Conservation (phyloP, 106 monocot genomes). For the Dendrobium chrysotoxum region DNA sequence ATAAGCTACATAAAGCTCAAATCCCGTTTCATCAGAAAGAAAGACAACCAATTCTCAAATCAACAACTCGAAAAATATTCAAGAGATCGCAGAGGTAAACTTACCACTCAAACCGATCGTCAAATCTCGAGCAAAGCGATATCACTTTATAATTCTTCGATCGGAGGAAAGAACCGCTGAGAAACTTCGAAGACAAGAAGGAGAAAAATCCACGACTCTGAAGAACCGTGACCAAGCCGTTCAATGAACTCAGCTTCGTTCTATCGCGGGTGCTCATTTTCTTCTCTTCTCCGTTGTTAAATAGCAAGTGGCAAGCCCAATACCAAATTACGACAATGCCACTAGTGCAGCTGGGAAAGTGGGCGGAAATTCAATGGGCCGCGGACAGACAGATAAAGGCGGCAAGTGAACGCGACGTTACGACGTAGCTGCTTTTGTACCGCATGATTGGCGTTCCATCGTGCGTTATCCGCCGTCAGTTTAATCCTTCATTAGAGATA, state of each 20-base stretch:
- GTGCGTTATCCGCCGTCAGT: not conserved
- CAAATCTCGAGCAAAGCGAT: not conserved
- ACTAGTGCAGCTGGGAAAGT: not conserved
- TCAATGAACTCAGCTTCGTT: conserved; percentile 1
- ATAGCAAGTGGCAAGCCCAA: not conserved
- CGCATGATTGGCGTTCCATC: not conserved
- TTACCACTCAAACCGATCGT: not conserved
- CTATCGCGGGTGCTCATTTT: not conserved
- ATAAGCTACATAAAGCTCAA: not conserved
- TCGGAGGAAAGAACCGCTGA: not conserved
- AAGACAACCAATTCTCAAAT: not conserved
- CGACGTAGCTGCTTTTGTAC: not conserved
- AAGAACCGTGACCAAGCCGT: not conserved
- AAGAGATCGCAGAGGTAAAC: no score
- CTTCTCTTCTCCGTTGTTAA: not conserved
- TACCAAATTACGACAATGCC: not conserved
- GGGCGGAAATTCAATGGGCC: not conserved
- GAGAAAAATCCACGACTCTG: not conserved
- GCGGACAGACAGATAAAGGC: not conserved
- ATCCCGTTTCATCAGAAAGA: not conserved
- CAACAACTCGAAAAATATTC: not conserved
- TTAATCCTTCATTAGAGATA: not conserved
- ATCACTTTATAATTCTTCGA: not conserved
- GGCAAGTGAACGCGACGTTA: not conserved
- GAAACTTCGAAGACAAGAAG: not conserved